Conservation (phyloP, 2,329 filamentous ascomycete genomes). For the Trichoderma harzianum region DNA sequence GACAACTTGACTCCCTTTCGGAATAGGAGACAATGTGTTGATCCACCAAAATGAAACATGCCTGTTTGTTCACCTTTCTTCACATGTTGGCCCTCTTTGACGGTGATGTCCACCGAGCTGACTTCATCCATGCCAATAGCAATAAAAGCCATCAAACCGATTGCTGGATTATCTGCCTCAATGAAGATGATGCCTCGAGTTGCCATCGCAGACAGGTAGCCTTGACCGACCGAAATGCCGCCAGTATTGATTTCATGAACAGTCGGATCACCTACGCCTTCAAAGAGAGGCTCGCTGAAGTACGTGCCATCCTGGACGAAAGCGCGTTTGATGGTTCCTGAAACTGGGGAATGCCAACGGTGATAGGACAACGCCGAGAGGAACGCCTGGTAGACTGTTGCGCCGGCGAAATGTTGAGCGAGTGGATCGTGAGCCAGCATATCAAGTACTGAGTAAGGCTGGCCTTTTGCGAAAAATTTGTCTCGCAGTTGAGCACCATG, state of each 20-base stretch:
- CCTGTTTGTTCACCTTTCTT: constrained; percentile 69
- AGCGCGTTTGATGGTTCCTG: constrained; percentile 55
- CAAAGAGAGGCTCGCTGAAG: constrained; percentile 56
- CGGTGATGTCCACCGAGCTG: constrained; percentile 67
- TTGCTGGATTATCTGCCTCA: constrained; percentile 62
- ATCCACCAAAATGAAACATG: constrained; percentile 81
- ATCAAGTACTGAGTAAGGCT: constrained; percentile 63
- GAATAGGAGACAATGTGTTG: constrained; percentile 67
- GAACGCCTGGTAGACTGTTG: constrained; percentile 69
- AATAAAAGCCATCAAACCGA: constrained; percentile 68
- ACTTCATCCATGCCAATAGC: constrained; percentile 76
- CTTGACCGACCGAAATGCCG: constrained; percentile 54
- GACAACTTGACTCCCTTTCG: constrained; percentile 50
- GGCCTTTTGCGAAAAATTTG: constrained; percentile 65
- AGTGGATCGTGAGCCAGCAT: constrained; percentile 59
- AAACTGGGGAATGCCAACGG: constrained; percentile 68
- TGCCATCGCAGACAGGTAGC: constrained; percentile 64
- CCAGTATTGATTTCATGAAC: constrained; percentile 36
- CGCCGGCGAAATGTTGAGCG: constrained; percentile 54
- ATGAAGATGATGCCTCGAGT: constrained; percentile 68
- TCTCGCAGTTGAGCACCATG: constrained; percentile 53
- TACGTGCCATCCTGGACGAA: constrained; percentile 64
- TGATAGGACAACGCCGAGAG: constrained; percentile 66
- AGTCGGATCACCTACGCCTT: constrained; percentile 31
- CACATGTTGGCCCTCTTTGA: constrained; percentile 61